phyloP scores from a whole-genome alignment of 495 filamentous ascomycete genomes.

The Aspergillus taichungensis region DNA sequence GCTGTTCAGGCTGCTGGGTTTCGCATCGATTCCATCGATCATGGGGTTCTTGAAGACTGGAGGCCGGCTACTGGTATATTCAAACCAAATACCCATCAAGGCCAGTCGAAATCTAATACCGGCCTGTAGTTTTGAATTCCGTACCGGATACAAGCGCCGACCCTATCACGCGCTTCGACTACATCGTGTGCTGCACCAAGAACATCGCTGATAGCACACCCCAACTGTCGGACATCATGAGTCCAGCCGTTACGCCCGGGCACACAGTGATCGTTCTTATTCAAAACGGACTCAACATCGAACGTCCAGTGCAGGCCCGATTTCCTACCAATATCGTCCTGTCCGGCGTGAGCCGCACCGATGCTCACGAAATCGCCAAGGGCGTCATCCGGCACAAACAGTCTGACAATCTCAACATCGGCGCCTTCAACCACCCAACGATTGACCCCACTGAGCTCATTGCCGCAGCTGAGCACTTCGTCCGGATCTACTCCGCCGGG shows the following conservation, averaged over 20 bases:
- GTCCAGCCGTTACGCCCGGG: slow-evolving; percentile 39
- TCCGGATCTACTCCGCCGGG: slow-evolving; percentile 28
- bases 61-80: slow-evolving; percentile 11
- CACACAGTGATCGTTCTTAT: slow-evolving; percentile 46
- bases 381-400: slow-evolving; percentile 41
- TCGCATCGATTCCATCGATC: slow-evolving; percentile 36
- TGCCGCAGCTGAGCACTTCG: slow-evolving; percentile 27
- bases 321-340: slow-evolving; percentile 46
- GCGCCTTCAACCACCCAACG: slow-evolving; percentile 33
- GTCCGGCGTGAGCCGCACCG: slow-evolving; percentile 44
- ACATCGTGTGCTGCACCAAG: slow-evolving; percentile 40
- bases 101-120: neutral
- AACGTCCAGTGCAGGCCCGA: slow-evolving; percentile 39
- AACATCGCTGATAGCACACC: slow-evolving; percentile 35
- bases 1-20: slow-evolving; percentile 39
- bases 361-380: slow-evolving; percentile 33
- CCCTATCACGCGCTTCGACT: slow-evolving; percentile 32
- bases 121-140: slow-evolving; percentile 1
- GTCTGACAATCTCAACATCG: slow-evolving; percentile 30
- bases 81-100: neutral
- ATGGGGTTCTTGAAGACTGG: slow-evolving; percentile 18
- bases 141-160: slow-evolving; percentile 33
- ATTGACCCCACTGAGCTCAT: slow-evolving; percentile 4
- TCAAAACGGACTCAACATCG: slow-evolving; percentile 59
- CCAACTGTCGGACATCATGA: slow-evolving; percentile 30